Evolutionary conservation across 805 yeast genomes (phyloP).

Genomic region (Ogataea methylovora): DNA sequence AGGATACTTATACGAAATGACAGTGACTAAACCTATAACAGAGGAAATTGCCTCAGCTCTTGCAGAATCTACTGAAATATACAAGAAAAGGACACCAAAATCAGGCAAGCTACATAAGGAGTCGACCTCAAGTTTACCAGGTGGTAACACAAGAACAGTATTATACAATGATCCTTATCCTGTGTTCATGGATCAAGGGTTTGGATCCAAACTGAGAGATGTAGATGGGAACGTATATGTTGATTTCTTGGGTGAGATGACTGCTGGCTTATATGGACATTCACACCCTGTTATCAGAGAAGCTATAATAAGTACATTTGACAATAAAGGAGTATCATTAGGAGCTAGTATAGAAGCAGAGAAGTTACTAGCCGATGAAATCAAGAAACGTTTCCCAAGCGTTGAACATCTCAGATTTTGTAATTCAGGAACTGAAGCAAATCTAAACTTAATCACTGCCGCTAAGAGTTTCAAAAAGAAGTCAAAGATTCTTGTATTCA

Average conservation of each 20-base stretch:
- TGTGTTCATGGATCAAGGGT: slow-evolving; percentile 3
- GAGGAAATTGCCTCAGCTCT: background rate
- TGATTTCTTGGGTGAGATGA: slow-evolving; percentile 9
- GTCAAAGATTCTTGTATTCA: slow-evolving; percentile 5
- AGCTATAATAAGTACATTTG: slow-evolving; percentile 3
- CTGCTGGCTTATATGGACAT: slow-evolving; percentile 10
- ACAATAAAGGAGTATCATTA: slow-evolving; percentile 5
- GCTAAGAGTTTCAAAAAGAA: slow-evolving; percentile 7
- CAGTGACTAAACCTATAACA: background rate
- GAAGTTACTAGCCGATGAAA: slow-evolving; percentile 3
- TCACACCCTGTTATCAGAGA: slow-evolving; percentile 7
- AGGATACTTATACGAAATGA: too few relatives aligned
- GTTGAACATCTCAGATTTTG: slow-evolving; percentile 7
- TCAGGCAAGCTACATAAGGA: slow-evolving; percentile 1
- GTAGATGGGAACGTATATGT: slow-evolving; percentile 8
- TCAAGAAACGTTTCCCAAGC: slow-evolving; percentile 4
- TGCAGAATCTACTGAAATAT: background rate
- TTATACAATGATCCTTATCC: slow-evolving; percentile 9
- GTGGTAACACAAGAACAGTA: slow-evolving; percentile 9
- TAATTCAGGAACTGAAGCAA: slow-evolving; percentile 11
- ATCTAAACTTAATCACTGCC: slow-evolving; percentile 6
- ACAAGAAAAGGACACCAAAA: slow-evolving; percentile 3
- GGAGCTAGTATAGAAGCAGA: slow-evolving; percentile 7
- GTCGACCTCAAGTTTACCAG: slow-evolving; percentile 5
- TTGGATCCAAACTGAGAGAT: slow-evolving; percentile 3